A percentile compares a stretch with the other conserved stretches of the same genome.
Evolutionary conservation across 2,329 filamentous ascomycete species (phyloP).

Genomic region (Sclerotinia glacialis): DNA sequence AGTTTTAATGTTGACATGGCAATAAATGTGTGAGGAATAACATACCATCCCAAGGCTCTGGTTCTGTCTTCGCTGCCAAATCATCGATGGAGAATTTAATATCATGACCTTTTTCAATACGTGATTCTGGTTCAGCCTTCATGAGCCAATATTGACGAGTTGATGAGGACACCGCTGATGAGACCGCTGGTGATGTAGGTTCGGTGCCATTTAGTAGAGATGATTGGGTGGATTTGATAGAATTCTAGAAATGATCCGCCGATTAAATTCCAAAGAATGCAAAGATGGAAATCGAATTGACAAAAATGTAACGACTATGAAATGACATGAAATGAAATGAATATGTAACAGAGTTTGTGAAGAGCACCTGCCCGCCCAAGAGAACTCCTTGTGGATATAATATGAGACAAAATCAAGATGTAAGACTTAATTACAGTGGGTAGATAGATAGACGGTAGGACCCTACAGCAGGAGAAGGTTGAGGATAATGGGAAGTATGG

Average conservation of each 20-base stretch:
- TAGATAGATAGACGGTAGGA: not conserved
- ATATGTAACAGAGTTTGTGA: not conserved
- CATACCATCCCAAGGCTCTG: conserved; percentile 90
- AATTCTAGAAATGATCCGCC: conserved; percentile 17
- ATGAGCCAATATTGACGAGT: conserved; percentile 68
- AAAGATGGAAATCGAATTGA: not conserved
- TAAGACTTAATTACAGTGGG: not conserved
- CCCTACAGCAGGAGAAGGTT: not conserved
- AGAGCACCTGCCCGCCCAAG: not conserved
- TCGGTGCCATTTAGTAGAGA: conserved; percentile 19
- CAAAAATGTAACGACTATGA: not conserved
- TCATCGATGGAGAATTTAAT: conserved; percentile 96
- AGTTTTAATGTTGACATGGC: conserved; percentile 20
- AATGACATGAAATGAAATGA: not conserved
- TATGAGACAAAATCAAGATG: not conserved
- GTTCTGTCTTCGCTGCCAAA: conserved; percentile 65
- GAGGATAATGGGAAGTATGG: not conserved
- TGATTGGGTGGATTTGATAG: conserved; percentile 14
- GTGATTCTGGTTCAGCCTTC: conserved; percentile 85
- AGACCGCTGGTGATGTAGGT: conserved; percentile 8
- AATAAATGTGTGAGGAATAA: conserved; percentile 21
- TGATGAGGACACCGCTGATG: conserved; percentile 10
- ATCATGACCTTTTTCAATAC: conserved; percentile 81
- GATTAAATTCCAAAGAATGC: conserved; percentile 7
- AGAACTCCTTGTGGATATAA: not conserved